Evolutionary conservation across 2,329 filamentous ascomycete species (phyloP).

Genomic region (Aspergillus alliaceus): DNA sequence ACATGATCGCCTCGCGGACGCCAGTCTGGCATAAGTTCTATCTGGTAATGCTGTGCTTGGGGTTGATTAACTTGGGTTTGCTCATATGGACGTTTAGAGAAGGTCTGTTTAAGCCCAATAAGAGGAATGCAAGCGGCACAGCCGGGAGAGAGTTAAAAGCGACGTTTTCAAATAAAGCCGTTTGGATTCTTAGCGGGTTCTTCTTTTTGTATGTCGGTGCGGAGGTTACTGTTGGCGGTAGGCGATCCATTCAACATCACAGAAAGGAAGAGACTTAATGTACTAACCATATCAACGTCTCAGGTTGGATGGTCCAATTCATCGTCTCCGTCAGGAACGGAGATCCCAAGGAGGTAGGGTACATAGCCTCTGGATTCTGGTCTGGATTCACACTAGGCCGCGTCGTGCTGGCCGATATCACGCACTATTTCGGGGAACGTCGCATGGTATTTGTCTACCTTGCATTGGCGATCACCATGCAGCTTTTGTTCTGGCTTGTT

Average conservation of each 20-base stretch:
- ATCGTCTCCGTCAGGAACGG: constrained; percentile 24
- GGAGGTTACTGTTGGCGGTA: constrained; percentile 25
- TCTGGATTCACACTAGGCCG: constrained; percentile 23
- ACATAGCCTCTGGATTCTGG: constrained; percentile 26
- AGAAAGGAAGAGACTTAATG: background rate
- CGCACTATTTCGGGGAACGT: constrained; percentile 25
- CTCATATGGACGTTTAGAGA: constrained; percentile 20
- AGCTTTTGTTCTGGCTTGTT: constrained; percentile 24
- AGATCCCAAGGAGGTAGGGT: constrained; percentile 23
- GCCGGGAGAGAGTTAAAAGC: constrained; percentile 19
- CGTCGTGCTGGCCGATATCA: constrained; percentile 22
- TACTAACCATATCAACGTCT: background rate
- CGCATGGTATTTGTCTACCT: constrained; percentile 24
- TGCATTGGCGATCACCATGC: constrained; percentile 16
- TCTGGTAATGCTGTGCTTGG: constrained; percentile 15
- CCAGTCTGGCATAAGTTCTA: constrained; percentile 24
- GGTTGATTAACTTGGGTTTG: constrained; percentile 12
- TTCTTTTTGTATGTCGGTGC: constrained; percentile 26
- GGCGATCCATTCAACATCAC: background rate
- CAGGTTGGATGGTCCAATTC: constrained; percentile 26
- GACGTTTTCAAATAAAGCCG: constrained; percentile 14
- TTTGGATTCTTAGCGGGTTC: constrained; percentile 26
- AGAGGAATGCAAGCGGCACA: constrained; percentile 16
- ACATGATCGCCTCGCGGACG: constrained; percentile 21
- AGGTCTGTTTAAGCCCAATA: constrained; percentile 22